Conservation (phyloP, 108 stramenopile species). For the Fistulifera solaris region DNA sequence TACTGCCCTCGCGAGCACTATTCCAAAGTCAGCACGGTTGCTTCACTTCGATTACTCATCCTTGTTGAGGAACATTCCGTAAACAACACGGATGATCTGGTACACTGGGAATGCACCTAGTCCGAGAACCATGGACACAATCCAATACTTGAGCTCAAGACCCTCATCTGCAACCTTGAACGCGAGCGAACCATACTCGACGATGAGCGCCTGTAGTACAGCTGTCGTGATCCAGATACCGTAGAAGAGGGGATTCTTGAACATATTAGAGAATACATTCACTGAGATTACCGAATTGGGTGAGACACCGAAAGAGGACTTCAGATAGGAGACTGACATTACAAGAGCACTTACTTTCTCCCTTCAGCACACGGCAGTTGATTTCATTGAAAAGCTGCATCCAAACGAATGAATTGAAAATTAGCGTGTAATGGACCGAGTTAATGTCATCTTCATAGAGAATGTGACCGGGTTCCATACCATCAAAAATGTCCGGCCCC, state of each 20-base stretch:
- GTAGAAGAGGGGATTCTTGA: slow-evolving; percentile 74
- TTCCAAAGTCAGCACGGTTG: too few species aligned
- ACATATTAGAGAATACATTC: slow-evolving; percentile 76
- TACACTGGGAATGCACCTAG: slow-evolving; percentile 50
- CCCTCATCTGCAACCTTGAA: slow-evolving; percentile 58
- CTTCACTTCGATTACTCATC: too few species aligned
- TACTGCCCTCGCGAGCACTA: too few species aligned
- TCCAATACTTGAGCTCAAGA: slow-evolving; percentile 36
- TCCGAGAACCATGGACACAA: slow-evolving; percentile 38
- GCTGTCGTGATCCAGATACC: slow-evolving; percentile 72
- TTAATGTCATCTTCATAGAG: slow-evolving; percentile 40
- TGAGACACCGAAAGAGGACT: too few species aligned
- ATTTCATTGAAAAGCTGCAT: slow-evolving; percentile 97
- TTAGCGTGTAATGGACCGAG: slow-evolving; percentile 78
- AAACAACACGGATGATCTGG: slow-evolving; percentile 46
- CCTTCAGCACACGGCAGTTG: slow-evolving; percentile 79
- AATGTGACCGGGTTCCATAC: slow-evolving; percentile 36
- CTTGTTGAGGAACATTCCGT: slow-evolving; percentile 2
- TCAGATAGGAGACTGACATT: too few species aligned
- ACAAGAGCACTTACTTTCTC: slow-evolving; percentile 44
- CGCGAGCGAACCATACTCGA: slow-evolving; percentile 80
- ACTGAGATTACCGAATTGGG: slow-evolving; percentile 18
- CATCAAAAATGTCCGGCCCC: slow-evolving; percentile 42
- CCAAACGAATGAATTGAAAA: slow-evolving; percentile 98
- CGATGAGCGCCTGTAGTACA: slow-evolving; percentile 81